Percentiles rank a stretch among this genome's conserved stretches.
phyloP scores from a whole-genome alignment of 176 grass and related monocot species.

The Secale cereale region DNA sequence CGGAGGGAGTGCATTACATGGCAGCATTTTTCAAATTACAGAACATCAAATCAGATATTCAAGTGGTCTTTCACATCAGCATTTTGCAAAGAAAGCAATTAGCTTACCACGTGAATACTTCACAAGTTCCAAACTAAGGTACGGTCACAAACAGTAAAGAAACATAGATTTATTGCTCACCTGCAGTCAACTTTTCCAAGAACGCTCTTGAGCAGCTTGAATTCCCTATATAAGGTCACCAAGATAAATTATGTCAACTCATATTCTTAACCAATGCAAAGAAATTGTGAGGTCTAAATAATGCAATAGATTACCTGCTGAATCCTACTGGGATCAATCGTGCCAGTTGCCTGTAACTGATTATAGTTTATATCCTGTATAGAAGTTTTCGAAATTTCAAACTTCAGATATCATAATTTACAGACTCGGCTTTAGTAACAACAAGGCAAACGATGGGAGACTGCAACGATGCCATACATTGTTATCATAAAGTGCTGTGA shows the following conservation, averaged over 20 bases:
- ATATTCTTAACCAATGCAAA: constrained; percentile 15
- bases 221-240: constrained; percentile 51
- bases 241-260: neutral
- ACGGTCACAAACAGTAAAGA: neutral
- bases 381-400: constrained; percentile 1
- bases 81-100: neutral
- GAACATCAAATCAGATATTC: neutral
- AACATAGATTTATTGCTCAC: constrained; percentile 26
- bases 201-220: constrained; percentile 68
- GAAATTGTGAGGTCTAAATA: neutral
- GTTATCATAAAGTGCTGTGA: neutral
- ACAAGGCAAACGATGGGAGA: neutral
- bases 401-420: constrained; percentile 9
- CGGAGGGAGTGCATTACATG: too few species aligned
- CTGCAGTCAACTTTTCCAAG: constrained; percentile 74
- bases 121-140: neutral
- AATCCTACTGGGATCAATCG: constrained; percentile 63
- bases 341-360: constrained; percentile 58
- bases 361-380: constrained; percentile 75
- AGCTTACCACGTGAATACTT: neutral
- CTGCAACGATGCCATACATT: neutral
- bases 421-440: constrained; percentile 1
- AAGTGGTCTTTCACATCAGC: neutral
- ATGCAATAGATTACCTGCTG: constrained; percentile 61
- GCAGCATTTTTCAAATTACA: neutral